Conservation (phyloP, 2,329 filamentous ascomycete species). For the Diaporthe citriasiana region DNA sequence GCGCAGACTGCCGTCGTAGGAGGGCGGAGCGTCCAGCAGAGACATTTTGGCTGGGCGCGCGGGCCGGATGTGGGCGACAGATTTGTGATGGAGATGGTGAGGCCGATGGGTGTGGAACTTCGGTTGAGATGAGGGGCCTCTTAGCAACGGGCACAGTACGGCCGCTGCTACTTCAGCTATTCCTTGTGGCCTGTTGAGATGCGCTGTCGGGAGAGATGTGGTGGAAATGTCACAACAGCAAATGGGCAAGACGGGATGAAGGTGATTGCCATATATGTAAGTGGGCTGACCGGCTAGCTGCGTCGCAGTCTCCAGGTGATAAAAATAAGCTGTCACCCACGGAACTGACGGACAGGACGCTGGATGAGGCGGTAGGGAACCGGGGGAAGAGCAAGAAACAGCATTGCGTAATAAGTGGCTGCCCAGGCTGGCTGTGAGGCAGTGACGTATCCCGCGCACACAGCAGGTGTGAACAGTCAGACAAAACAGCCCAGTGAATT, state of each 20-base stretch:
- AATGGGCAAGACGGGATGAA: neutral
- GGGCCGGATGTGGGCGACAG: neutral
- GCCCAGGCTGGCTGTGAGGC: conserved; percentile 28
- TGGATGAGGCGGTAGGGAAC: no score
- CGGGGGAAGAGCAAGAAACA: neutral
- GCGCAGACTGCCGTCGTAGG: conserved; percentile 32
- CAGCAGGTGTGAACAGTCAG: neutral
- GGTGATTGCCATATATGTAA: conserved; percentile 1
- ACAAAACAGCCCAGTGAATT: neutral
- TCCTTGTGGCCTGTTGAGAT: neutral
- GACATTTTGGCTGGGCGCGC: conserved; percentile 32
- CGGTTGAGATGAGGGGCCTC: no score
- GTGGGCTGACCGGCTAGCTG: neutral
- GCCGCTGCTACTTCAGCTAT: neutral
- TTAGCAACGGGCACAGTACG: no score
- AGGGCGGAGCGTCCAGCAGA: conserved; percentile 31
- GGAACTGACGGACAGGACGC: no score
- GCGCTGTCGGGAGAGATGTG: neutral
- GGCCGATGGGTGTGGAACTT: neutral
- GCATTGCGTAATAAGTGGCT: conserved; percentile 17
- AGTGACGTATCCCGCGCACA: conserved; percentile 13
- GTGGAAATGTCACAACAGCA: neutral
- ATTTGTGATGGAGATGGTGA: no score
- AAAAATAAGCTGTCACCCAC: neutral
- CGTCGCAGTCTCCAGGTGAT: neutral